Base-by-base conservation (phyloP, 768 basidiomycete species). In the Mycena epipterygia region DNA sequence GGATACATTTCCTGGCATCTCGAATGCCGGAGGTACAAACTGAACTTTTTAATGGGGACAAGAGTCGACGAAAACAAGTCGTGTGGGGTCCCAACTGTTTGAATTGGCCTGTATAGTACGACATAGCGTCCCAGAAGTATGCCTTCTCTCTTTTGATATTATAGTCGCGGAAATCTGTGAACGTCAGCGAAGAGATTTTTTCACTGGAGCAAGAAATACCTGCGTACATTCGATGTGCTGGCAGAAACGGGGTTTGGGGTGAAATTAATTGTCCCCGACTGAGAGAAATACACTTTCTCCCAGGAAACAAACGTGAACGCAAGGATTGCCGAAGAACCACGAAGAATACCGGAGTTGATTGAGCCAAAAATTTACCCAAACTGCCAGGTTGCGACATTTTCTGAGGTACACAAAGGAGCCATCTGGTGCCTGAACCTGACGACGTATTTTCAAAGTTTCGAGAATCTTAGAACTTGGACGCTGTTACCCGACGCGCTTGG, bases 1-100 rank as follows among this genome's bases (percentile, higher is more conserved):
- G 64, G 55, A 48, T 66, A 66, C n/a, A 58, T 58, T 29, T 66
- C 56, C 21, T 66, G 64, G 64, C 64, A 66, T 57, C 42, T 65
- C n/a, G 64, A 65, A 41, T 65, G 64, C 64, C n/a, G 53, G 32
- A 65, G 64, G 55, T 65, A 65, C 33, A 57, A 65, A 30, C 32
- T 65, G 42, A 30, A 48, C 17, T 48, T 57, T 30, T 42, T 58
- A 39, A 60, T 13, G 64, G 52, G 42, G 56, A 41, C 51, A 32
- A 14, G 53, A 55, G 53, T 55, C 53, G 53, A 58, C 57, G 57
- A 58, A 58, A 58, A 58, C 57, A 58, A 42, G 57, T 58, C 57
- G 39, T 5, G 41, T 58, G 27, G 25, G 39, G 39, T 42, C 57
- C 29, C 37, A 58, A 55, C 53, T 42, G 39, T 58, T 29, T 58